Evolutionary conservation across 2,329 filamentous ascomycete genomes (phyloP).

Genomic region (Colletotrichum acutatum): DNA sequence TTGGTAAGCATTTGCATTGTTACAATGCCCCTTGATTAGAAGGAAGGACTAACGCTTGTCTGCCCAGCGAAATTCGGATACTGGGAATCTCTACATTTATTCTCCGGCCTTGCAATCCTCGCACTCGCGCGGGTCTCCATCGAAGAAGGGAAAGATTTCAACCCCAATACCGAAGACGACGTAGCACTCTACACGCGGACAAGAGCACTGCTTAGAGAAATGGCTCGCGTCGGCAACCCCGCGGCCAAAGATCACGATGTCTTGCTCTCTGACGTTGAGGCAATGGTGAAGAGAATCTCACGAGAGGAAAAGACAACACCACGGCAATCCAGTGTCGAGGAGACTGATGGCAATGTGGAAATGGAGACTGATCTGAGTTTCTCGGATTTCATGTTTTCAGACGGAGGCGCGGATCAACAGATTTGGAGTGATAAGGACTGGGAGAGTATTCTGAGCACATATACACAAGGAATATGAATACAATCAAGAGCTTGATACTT

Average conservation of each 20-base stretch:
- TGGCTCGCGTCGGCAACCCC: conserved; percentile 33
- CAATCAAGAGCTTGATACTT: background rate
- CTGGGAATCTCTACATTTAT: conserved; percentile 41
- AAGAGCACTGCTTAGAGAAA: conserved; percentile 25
- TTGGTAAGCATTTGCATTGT: conserved; percentile 11
- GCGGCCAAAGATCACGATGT: conserved; percentile 32
- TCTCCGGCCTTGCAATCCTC: conserved; percentile 39
- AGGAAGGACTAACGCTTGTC: background rate
- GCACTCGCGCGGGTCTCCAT: conserved; percentile 24
- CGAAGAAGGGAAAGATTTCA: background rate
- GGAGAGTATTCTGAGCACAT: conserved; percentile 24
- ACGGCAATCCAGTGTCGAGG: background rate
- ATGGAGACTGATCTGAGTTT: background rate
- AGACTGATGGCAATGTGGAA: background rate
- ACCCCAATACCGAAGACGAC: background rate
- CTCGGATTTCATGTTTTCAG: background rate
- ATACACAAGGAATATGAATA: conserved; percentile 13
- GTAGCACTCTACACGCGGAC: conserved; percentile 21
- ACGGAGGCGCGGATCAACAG: background rate
- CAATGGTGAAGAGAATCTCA: conserved; percentile 20
- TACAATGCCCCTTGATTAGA: background rate
- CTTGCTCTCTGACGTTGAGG: conserved; percentile 35
- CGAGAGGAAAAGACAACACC: background rate
- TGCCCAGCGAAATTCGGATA: conserved; percentile 39
- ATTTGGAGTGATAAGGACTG: conserved; percentile 21